Conservation (phyloP, 257 asterid genomes). For the Linderniella brevidens region DNA sequence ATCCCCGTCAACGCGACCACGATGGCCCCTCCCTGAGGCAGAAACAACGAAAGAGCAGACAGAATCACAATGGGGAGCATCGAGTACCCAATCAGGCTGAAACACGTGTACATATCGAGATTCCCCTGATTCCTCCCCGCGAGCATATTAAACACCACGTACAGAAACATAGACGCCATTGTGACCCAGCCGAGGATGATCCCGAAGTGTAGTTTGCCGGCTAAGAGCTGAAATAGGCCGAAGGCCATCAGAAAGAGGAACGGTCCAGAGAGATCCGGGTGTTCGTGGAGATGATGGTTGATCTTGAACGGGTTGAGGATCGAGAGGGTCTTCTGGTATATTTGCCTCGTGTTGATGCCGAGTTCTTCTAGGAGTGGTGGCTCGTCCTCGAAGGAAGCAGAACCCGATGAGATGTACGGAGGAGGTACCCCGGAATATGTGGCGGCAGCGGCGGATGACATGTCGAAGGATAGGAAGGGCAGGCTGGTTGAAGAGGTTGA, state of each 20-base stretch:
- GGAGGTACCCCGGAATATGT: too few relatives aligned
- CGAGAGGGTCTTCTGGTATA: too few relatives aligned
- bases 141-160: background rate
- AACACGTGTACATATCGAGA: background rate
- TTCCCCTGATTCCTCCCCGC: background rate
- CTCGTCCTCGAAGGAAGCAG: too few relatives aligned
- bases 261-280: background rate
- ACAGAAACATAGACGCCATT: background rate
- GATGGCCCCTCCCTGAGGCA: background rate
- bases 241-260: constrained; percentile 1
- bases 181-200: constrained; percentile 1
- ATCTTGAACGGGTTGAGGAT: background rate
- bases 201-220: background rate
- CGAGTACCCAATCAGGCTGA: background rate
- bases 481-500: too few relatives aligned
- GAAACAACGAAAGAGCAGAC: background rate
- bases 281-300: constrained; percentile 1
- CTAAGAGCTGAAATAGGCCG: background rate
- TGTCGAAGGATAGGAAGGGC: too few relatives aligned
- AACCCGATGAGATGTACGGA: too few relatives aligned
- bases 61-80: background rate
- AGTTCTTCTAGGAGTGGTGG: too few relatives aligned
- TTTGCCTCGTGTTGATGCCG: too few relatives aligned
- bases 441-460: too few relatives aligned
- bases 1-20: background rate